Evolutionary conservation across 176 grass and related monocot genomes (phyloP), one percentile per base, ranked within the genome.

Genomic region (Carex scoparia): DNA sequence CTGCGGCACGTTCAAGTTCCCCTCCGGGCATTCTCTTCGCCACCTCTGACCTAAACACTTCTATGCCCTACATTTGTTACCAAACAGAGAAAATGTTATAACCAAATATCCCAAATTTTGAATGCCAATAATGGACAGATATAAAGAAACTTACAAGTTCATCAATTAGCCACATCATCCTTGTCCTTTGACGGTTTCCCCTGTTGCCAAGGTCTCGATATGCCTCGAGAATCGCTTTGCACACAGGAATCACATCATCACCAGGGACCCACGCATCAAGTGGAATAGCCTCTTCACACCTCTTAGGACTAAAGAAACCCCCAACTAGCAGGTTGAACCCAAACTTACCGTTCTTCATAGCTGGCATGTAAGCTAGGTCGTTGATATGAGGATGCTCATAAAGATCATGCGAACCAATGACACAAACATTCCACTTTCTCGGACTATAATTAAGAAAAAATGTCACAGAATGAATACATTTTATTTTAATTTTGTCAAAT

Each of bases 111-210:
- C 28, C 11, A 42, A 69, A 12, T 46, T 65, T 62, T 44, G 19
- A 63, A 51, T 62, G 19, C 60, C 58, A 82, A 51, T 38, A 46
- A 68, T 30, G 14, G 4, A 68, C 38, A 51, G 15, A 51, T 19
- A 10, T 42, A 2, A 30, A 2, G 18, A 5, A 18, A 73, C 93
- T 89, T 79, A 98, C 91, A 49, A 98, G 93, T 65, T 98, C 93
- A 37, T 98, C 96, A 63, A 98, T 98, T 81, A 98, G 90, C 96
- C 96, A 98, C 96, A 98, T 95, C 96, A 98, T 95, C 76, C 96
- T 89, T 1, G 91, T 98, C 89, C 89, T 98, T 81, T 98, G 93
- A 0, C 96, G 85, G 63, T 95, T 95, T 57, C 93, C 96, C 65
- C 93, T 86, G 65, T 8, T 84, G 5, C 93, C 93, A 62, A 98